Conservation (phyloP, 2,329 filamentous ascomycete species). For the Cordyceps fumosorosea region DNA sequence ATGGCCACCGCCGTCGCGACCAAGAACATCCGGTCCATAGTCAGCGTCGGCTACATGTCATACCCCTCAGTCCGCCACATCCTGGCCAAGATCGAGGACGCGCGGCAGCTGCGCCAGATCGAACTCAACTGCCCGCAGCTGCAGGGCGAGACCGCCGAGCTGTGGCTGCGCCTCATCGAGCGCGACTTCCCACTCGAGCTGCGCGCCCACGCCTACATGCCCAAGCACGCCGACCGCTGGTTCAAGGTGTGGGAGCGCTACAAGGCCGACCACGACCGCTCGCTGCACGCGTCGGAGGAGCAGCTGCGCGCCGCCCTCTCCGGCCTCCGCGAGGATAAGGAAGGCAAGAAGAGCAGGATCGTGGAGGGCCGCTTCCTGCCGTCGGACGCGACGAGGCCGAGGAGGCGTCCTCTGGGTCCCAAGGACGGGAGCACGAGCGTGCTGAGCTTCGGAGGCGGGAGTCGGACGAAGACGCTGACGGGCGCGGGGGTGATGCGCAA, state of each 20-base stretch:
- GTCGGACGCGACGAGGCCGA: slow-evolving; percentile 22
- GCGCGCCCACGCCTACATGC: slow-evolving; percentile 55
- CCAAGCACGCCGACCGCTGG: slow-evolving; percentile 65
- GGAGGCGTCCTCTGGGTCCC: slow-evolving; percentile 24
- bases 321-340: slow-evolving; percentile 51
- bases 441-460: slow-evolving; percentile 40
- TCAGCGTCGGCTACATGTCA: slow-evolving; percentile 64
- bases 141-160: slow-evolving; percentile 57
- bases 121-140: slow-evolving; percentile 75
- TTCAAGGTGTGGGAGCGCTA: slow-evolving; percentile 70
- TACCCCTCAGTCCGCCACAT: slow-evolving; percentile 58
- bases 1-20: slow-evolving; percentile 45
- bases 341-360: slow-evolving; percentile 50
- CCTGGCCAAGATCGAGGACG: slow-evolving; percentile 63
- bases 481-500: slow-evolving; percentile 50
- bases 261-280: slow-evolving; percentile 49
- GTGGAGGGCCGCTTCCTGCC: slow-evolving; percentile 45
- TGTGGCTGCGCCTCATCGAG: slow-evolving; percentile 76
- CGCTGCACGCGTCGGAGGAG: slow-evolving; percentile 53
- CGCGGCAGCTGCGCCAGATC: slow-evolving; percentile 66
- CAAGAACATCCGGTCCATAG: slow-evolving; percentile 50
- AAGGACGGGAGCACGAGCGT: slow-evolving; percentile 24
- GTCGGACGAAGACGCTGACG: slow-evolving; percentile 44
- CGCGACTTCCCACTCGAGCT: slow-evolving; percentile 64
- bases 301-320: slow-evolving; percentile 51